Percentiles rank a stretch among this genome's conserved stretches.
Evolutionary conservation across 83 land plant genomes (phyloP).

Genomic region (Thuja plicata): DNA sequence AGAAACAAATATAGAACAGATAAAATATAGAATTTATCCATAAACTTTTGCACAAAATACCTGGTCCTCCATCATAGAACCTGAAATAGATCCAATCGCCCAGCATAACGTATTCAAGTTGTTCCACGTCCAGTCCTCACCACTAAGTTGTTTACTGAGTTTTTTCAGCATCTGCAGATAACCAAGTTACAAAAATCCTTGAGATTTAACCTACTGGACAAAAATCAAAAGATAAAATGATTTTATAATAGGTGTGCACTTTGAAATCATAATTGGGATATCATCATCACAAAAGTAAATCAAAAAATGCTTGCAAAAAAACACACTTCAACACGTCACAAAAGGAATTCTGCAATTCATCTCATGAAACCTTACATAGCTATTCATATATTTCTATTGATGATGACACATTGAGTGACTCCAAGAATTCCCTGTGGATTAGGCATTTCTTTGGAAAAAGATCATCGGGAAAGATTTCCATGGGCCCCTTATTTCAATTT

Average conservation of each 20-base stretch:
- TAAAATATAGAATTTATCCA: too few relatives aligned
- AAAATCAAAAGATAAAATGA: neutral
- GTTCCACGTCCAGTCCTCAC: slow-evolving; percentile 99
- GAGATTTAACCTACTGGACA: neutral
- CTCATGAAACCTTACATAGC: neutral
- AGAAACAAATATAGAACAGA: neutral
- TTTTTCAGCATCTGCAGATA: slow-evolving; percentile 85
- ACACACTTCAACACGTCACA: neutral
- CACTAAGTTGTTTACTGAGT: slow-evolving; percentile 84
- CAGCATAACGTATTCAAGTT: slow-evolving; percentile 95
- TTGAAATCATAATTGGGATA: neutral
- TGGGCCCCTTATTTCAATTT: neutral
- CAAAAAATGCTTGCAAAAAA: neutral
- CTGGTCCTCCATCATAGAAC: slow-evolving; percentile 99
- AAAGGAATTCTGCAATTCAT: neutral
- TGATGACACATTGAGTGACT: neutral
- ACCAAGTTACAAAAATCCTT: neutral
- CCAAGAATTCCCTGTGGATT: neutral
- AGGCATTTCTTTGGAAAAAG: neutral
- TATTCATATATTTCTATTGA: neutral
- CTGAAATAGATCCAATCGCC: slow-evolving; percentile 99
- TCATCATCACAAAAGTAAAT: neutral
- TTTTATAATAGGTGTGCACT: neutral
- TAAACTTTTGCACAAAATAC: slow-evolving; percentile 33
- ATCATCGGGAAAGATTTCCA: neutral